These are phyloP conservation scores for Tillandsia leiboldiana DNA, from an alignment of 176 grass and related monocot genomes.

Conservation along the genomic window DNA sequence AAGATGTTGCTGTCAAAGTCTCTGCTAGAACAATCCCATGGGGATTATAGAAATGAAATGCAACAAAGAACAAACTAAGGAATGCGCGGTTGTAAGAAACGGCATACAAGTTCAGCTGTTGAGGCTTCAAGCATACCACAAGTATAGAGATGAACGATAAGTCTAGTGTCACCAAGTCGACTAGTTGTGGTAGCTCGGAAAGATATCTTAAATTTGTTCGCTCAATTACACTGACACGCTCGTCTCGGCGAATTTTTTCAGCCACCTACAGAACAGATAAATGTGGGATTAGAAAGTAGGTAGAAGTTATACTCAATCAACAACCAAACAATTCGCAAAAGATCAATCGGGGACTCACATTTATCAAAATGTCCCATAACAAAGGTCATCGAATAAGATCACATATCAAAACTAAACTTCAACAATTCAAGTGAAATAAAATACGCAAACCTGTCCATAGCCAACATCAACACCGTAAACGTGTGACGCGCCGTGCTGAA, in stretches of 20 bases:
- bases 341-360: not conserved
- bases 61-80: not conserved
- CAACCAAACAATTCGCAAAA: not conserved
- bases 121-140: constrained; percentile 42
- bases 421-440: not conserved
- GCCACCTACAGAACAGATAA: constrained; percentile 53
- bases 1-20: too few species aligned
- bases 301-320: not conserved
- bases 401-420: too few species aligned
- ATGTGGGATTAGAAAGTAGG: constrained; percentile 7
- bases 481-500: constrained; percentile 72
- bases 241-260: constrained; percentile 83
- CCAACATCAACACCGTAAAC: constrained; percentile 98
- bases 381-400: not conserved
- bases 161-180: constrained; percentile 83
- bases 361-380: not conserved
- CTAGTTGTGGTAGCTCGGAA: constrained; percentile 49
- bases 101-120: constrained; percentile 3
- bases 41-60: not conserved
- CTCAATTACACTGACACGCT: constrained; percentile 71
- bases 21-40: too few species aligned
- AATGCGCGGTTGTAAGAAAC: not conserved
- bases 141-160: constrained; percentile 97
- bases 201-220: constrained; percentile 96
- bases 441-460: constrained; percentile 73